These are phyloP conservation scores for Paramecium tetraurelia DNA, from an alignment of 73 alveolate species.

Conservation along the genomic window DNA sequence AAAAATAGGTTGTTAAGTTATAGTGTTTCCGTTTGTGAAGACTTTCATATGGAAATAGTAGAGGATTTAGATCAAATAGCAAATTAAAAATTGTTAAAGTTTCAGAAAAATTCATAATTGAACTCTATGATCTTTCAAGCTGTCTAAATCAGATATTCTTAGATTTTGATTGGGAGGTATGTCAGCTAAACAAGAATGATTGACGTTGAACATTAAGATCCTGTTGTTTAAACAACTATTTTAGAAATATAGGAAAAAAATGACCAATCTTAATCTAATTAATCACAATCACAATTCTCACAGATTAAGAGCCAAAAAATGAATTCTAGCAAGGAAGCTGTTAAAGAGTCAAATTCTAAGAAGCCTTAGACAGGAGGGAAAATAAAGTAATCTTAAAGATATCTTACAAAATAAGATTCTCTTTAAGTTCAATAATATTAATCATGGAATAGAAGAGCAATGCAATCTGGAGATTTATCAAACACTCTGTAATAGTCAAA, in stretches of 20 bases:
- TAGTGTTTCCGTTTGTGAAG: background rate
- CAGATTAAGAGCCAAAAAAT: background rate
- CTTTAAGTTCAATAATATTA: background rate
- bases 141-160: background rate
- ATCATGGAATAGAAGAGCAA: background rate
- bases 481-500: background rate
- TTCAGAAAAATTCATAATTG: background rate
- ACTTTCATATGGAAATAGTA: background rate
- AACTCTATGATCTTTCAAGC: background rate
- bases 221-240: background rate
- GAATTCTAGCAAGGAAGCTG: background rate
- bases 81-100: background rate
- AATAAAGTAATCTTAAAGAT: background rate
- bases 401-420: background rate
- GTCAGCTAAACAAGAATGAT: background rate
- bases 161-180: background rate
- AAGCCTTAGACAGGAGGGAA: background rate
- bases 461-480: background rate
- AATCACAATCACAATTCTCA: background rate
- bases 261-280: background rate
- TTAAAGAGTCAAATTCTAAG: background rate
- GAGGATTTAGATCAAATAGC: background rate
- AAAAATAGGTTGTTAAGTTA: background rate
- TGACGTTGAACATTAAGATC: constrained; percentile 12
- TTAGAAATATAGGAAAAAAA: background rate